Evolutionary conservation across 495 filamentous ascomycete genomes (phyloP).

Genomic region (Penicillium ucsense): DNA sequence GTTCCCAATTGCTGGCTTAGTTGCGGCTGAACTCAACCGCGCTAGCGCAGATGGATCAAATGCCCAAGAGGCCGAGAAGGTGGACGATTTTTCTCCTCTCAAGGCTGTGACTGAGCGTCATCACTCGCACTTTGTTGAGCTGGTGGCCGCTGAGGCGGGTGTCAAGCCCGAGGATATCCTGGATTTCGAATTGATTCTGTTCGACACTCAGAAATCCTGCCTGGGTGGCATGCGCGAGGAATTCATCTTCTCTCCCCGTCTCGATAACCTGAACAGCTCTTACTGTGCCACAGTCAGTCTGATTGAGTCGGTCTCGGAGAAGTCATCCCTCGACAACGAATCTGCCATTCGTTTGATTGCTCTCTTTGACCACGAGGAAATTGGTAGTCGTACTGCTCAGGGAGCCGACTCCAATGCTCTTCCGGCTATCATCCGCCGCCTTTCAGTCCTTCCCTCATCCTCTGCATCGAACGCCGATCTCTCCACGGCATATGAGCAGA

Average conservation of each 20-base stretch:
- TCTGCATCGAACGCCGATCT: conserved; percentile 40
- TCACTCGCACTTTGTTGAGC: conserved; percentile 73
- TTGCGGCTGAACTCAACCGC: conserved; percentile 78
- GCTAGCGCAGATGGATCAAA: conserved; percentile 26
- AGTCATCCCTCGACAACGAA: conserved; percentile 59
- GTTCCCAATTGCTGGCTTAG: conserved; percentile 84
- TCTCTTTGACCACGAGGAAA: conserved; percentile 96
- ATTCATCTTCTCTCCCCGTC: conserved; percentile 82
- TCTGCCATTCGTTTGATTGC: conserved; percentile 76
- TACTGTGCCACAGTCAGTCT: conserved; percentile 78
- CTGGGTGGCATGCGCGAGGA: conserved; percentile 88
- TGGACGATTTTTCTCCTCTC: conserved; percentile 52
- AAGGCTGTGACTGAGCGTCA: conserved; percentile 74
- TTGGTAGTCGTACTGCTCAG: conserved; percentile 83
- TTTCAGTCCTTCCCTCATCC: conserved; percentile 62
- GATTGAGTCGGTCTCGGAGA: conserved; percentile 62
- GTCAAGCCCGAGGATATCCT: conserved; percentile 60
- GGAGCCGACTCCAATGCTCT: conserved; percentile 89
- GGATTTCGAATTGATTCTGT: conserved; percentile 93
- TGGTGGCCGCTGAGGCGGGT: conserved; percentile 73
- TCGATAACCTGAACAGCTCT: conserved; percentile 94
- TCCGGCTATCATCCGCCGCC: conserved; percentile 75
- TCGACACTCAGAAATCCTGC: conserved; percentile 84
- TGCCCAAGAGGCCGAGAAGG: conserved; percentile 12
- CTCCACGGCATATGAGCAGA: conserved; percentile 85